Base-by-base conservation (phyloP, 2,329 filamentous ascomycete genomes). In the Diaporthe citrichinensis region DNA sequence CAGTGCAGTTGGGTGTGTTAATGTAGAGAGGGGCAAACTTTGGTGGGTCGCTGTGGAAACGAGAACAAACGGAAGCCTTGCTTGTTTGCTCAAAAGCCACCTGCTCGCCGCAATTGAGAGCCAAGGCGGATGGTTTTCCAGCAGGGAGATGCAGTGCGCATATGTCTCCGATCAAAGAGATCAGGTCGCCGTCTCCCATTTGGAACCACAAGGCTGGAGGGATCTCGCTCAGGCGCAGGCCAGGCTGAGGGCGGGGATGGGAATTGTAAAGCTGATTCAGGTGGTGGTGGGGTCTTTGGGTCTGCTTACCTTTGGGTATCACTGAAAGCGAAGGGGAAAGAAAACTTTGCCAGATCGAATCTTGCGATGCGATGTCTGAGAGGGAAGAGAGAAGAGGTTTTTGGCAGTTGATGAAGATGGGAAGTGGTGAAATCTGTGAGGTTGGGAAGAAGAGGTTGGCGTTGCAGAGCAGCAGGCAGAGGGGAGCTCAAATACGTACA, bases 261-360 rank as follows among this genome's bases (percentile, higher is more conserved):
- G 31, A n/a, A 65, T 46, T 36, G 51, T 59, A 15, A 36, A 59
- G 68, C 68, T 71, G 68, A 71, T 71, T 57, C 39, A 71, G 25
- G 51, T 36, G 25, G 39, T 55, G 46, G 46, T 41, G 46, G 71
- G 61, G 71, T 57, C 46, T 65, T n/a, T 4, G 2, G 34, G 3
- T 51, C 34, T 73, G 75, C 75, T 75, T 75, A 77, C 75, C 75
- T 77, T 77, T 71, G 75, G 75, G 75, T 77, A 77, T 77, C 75
- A 75, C 75, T 76, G 73, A 71, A 76, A 59, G 71, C 44, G 58
- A 73, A 62, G 73, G 74, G 73, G 46, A 75, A 77, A 73, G 67
- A 68, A 55, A 75, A 75, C 55, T 55, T 58, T 75, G 73, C 14
- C n/a, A 44, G 20, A 73, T 55, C 71, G 49, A 59, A 71, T 67